phyloP scores from a whole-genome alignment of 2,329 filamentous ascomycete species.

The Venturia asperata region DNA sequence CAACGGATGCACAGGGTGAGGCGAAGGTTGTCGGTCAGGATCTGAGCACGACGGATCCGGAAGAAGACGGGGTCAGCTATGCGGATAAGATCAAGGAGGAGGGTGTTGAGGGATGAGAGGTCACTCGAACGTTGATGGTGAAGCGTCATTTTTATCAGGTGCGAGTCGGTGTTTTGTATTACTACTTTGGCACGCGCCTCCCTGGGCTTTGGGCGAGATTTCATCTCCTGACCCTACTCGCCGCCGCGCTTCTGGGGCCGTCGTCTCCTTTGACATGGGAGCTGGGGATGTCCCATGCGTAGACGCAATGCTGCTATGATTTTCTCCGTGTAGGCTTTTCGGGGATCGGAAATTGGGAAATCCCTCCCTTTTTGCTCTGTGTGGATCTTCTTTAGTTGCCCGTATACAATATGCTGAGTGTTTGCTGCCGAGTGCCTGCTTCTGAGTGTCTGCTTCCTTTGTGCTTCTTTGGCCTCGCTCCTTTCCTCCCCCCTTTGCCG shows the following conservation, averaged over 20 bases:
- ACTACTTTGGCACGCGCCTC: background rate
- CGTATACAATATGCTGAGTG: too few species aligned
- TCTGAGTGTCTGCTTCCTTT: too few species aligned
- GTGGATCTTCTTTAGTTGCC: background rate
- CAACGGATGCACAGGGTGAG: background rate
- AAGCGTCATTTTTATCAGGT: background rate
- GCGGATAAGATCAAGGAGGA: slow-evolving; percentile 19
- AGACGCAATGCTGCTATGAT: slow-evolving; percentile 2
- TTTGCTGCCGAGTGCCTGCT: too few species aligned
- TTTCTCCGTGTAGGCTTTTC: background rate
- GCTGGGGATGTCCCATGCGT: too few species aligned
- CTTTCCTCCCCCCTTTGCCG: too few species aligned
- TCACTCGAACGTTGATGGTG: background rate
- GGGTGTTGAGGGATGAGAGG: slow-evolving; percentile 6
- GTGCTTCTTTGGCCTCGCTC: too few species aligned
- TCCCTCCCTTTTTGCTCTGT: background rate
- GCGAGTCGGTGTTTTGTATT: background rate
- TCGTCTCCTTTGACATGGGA: background rate
- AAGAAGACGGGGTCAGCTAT: slow-evolving; percentile 15
- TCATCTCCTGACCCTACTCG: background rate
- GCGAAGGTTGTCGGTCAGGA: slow-evolving; percentile 20
- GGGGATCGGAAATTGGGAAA: background rate
- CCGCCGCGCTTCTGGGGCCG: background rate
- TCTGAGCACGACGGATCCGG: slow-evolving; percentile 20
- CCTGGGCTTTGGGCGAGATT: background rate